phyloP scores from a whole-genome alignment of 2,329 filamentous ascomycete genomes.

The Scleromitrula shiraiana region DNA sequence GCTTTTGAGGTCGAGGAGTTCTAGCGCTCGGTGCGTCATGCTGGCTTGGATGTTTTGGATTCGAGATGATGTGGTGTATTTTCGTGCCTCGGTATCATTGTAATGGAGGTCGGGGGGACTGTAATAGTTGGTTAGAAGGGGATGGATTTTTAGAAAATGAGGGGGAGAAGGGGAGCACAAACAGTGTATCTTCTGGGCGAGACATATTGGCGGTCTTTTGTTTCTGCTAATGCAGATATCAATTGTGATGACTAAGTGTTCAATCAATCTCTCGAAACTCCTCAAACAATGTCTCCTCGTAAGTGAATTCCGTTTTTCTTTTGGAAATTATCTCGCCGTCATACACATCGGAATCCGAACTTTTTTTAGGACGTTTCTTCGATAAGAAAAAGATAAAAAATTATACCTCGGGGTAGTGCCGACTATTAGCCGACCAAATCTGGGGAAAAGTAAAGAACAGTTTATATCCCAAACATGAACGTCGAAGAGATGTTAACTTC shows the following conservation, averaged over 20 bases:
- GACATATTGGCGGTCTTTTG: constrained; percentile 61
- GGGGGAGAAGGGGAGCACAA: constrained; percentile 29
- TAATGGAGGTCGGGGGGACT: constrained; percentile 96
- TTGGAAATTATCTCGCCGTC: no score
- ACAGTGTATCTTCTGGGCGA: constrained; percentile 92
- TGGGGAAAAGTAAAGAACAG: constrained; percentile 9
- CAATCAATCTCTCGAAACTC: no score
- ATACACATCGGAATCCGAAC: no score
- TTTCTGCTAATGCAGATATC: background rate
- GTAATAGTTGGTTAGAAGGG: background rate
- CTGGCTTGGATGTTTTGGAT: constrained; percentile 91
- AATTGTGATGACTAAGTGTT: no score
- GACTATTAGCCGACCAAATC: constrained; percentile 8
- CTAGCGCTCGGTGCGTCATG: constrained; percentile 90
- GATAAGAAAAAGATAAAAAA: constrained; percentile 10
- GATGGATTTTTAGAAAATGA: constrained; percentile 14
- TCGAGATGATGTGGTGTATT: constrained; percentile 93
- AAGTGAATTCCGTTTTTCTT: no score
- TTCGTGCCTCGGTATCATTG: constrained; percentile 88
- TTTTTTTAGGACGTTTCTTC: no score
- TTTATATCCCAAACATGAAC: no score
- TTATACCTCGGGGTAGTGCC: no score
- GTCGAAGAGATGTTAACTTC: no score
- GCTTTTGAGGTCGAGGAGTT: constrained; percentile 71
- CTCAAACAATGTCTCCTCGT: no score